Conservation (phyloP, 345 rosid species). For the Linum tenue region DNA sequence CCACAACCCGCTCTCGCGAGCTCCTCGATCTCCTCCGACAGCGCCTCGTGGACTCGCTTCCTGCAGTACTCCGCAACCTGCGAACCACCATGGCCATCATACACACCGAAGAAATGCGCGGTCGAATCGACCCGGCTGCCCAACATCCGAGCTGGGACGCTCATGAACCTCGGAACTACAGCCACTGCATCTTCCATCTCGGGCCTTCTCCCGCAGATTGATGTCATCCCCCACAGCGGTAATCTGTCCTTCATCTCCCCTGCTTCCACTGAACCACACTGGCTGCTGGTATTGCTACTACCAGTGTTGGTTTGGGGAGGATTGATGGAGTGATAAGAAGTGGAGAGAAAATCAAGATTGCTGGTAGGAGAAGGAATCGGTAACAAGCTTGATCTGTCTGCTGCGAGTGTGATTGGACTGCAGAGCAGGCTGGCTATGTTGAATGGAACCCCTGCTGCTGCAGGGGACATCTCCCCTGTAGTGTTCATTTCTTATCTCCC, state of each 20-base stretch:
- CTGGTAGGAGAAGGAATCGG: slow-evolving; percentile 6
- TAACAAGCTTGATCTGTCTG: slow-evolving; percentile 19
- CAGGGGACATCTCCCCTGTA: slow-evolving; percentile 47
- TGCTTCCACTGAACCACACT: background rate
- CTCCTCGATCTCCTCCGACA: slow-evolving; percentile 56
- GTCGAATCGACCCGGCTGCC: slow-evolving; percentile 13
- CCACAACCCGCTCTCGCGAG: slow-evolving; percentile 26
- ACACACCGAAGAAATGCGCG: slow-evolving; percentile 54
- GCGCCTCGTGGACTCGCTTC: slow-evolving; percentile 51
- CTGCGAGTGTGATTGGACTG: slow-evolving; percentile 17
- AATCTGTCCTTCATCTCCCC: slow-evolving; percentile 13
- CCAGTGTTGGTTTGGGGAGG: slow-evolving; percentile 7
- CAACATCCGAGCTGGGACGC: slow-evolving; percentile 27
- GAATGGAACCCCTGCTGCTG: slow-evolving; percentile 37
- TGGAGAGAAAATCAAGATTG: slow-evolving; percentile 7
- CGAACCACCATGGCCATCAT: slow-evolving; percentile 76
- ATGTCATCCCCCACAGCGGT: slow-evolving; percentile 54
- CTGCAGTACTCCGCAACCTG: slow-evolving; percentile 69
- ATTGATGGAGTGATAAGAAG: slow-evolving; percentile 7
- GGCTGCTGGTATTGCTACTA: background rate
- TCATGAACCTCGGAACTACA: slow-evolving; percentile 40
- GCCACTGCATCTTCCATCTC: slow-evolving; percentile 81
- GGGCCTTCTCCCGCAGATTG: slow-evolving; percentile 55
- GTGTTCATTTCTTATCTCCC: slow-evolving; percentile 1
- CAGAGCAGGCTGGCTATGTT: slow-evolving; percentile 15